Evolutionary conservation across 2,329 filamentous ascomycete genomes (phyloP).

Genomic region (Coniochaeta sp.): DNA sequence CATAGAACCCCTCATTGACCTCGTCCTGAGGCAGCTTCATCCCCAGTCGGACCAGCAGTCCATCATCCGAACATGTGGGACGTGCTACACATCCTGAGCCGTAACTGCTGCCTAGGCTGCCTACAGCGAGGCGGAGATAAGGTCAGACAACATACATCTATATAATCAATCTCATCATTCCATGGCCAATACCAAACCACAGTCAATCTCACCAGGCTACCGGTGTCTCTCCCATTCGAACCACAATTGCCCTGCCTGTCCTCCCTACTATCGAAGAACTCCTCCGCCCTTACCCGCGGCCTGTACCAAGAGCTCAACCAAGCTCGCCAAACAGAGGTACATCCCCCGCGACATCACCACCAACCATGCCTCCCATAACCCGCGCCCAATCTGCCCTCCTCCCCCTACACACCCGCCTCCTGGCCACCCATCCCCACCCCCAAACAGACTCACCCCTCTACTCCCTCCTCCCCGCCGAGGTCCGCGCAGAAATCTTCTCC

Average conservation of each 20-base stretch:
- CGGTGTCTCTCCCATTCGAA: background rate
- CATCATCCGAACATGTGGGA: background rate
- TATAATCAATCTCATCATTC: background rate
- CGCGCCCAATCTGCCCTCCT: background rate
- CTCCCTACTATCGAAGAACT: background rate
- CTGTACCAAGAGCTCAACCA: background rate
- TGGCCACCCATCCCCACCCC: background rate
- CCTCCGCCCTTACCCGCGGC: background rate
- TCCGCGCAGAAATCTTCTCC: constrained; percentile 39
- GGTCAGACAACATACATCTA: background rate
- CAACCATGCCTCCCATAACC: background rate
- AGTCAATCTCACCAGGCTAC: background rate
- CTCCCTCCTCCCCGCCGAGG: constrained; percentile 33
- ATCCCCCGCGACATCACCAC: background rate
- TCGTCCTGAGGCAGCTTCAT: background rate
- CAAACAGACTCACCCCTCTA: constrained; percentile 20
- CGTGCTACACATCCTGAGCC: background rate
- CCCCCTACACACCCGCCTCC: background rate
- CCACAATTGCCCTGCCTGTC: background rate
- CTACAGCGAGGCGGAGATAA: background rate
- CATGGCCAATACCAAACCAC: background rate
- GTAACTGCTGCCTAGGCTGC: background rate
- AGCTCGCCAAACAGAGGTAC: background rate
- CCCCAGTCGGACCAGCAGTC: background rate
- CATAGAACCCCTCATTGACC: background rate